Conservation (phyloP, 345 rosid genomes). For the Euphorbia tirucalli region DNA sequence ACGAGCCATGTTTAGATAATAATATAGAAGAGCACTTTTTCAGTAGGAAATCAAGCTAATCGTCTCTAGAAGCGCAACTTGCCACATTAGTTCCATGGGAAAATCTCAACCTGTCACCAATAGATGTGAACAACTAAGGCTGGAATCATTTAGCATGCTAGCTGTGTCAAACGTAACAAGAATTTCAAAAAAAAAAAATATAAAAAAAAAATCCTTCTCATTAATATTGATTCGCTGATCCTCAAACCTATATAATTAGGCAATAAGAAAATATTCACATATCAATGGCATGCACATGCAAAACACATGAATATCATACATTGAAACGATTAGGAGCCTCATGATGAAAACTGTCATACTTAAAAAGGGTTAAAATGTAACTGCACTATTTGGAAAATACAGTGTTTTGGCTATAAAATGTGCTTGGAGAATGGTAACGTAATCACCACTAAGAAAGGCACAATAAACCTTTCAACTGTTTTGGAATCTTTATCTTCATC, state of each 20-base stretch:
- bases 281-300: not conserved
- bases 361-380: not conserved
- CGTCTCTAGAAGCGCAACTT: constrained; percentile 12
- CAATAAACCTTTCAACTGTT: not conserved
- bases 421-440: not conserved
- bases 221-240: not conserved
- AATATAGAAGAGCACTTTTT: not conserved
- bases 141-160: not conserved
- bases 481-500: not conserved
- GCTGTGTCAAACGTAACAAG: not conserved
- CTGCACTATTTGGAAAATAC: not conserved
- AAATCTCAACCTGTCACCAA: constrained; percentile 28
- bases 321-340: not conserved
- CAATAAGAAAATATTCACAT: not conserved
- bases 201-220: too few species aligned
- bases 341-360: not conserved
- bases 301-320: not conserved
- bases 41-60: constrained; percentile 19
- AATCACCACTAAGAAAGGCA: not conserved
- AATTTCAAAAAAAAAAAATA: not conserved
- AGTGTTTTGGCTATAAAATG: not conserved
- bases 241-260: not conserved
- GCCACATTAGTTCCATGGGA: constrained; percentile 3
- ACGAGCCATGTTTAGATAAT: constrained; percentile 63
- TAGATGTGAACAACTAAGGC: not conserved